Percentiles rank a stretch among this genome's conserved stretches.
Evolutionary conservation across 768 basidiomycete genomes (phyloP).

Genomic region (Solioccasus polychromus): DNA sequence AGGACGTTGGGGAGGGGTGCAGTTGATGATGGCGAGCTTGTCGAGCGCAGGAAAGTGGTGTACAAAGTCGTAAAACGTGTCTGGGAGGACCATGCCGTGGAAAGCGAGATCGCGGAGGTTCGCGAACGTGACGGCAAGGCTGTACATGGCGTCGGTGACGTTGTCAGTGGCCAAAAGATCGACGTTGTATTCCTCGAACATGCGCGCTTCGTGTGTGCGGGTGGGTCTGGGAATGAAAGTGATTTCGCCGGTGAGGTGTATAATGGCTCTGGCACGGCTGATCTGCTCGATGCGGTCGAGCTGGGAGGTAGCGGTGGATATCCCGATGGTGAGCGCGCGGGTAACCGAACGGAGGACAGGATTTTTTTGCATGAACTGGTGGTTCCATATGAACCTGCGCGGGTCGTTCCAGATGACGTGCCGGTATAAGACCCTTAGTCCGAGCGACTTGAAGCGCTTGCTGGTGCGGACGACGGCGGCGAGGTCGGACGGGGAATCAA

Average conservation of each 20-base stretch:
- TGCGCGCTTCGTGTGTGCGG: slow-evolving; percentile 25
- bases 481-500: slow-evolving; percentile 31
- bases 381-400: slow-evolving; percentile 23
- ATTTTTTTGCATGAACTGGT: slow-evolving; percentile 14
- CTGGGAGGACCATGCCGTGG: slow-evolving; percentile 36
- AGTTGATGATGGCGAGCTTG: slow-evolving; percentile 41
- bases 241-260: slow-evolving; percentile 18
- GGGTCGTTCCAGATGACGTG: slow-evolving; percentile 34
- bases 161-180: slow-evolving; percentile 21
- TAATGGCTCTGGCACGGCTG: slow-evolving; percentile 23
- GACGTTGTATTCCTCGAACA: slow-evolving; percentile 22
- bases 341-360: slow-evolving; percentile 8
- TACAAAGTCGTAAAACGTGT: slow-evolving; percentile 34
- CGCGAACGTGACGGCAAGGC: slow-evolving; percentile 23
- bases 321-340: slow-evolving; percentile 25
- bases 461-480: slow-evolving; percentile 30
- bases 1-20: slow-evolving; percentile 24
- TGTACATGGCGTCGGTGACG: slow-evolving; percentile 21
- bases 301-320: slow-evolving; percentile 20
- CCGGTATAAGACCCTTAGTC: slow-evolving; percentile 31
- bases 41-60: slow-evolving; percentile 37
- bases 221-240: slow-evolving; percentile 12
- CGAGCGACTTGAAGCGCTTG: slow-evolving; percentile 31
- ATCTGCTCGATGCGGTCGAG: slow-evolving; percentile 29
- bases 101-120: slow-evolving; percentile 39